Conservation (phyloP, 2,329 filamentous ascomycete species). For the Neophaeococcomyces mojaviensis region DNA sequence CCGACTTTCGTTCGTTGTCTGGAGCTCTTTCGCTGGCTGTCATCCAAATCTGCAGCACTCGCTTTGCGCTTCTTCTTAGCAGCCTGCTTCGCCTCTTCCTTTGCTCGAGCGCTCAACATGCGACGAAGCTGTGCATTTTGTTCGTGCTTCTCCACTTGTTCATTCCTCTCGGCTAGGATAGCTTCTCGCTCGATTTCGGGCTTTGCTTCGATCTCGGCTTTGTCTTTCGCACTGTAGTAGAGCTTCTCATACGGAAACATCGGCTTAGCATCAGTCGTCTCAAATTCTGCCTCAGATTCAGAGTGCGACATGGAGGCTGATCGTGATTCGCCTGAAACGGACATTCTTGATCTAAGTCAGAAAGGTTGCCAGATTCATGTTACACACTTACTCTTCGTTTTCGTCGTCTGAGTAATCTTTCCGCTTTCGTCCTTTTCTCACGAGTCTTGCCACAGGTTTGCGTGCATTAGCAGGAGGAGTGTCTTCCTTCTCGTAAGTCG, state of each 20-base stretch:
- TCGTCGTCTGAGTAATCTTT: constrained; percentile 63
- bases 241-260: constrained; percentile 81
- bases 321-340: constrained; percentile 62
- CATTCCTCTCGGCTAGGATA: constrained; percentile 77
- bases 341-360: constrained; percentile 49
- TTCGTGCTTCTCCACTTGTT: constrained; percentile 71
- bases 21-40: constrained; percentile 65
- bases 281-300: constrained; percentile 64
- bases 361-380: neutral
- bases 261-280: constrained; percentile 43
- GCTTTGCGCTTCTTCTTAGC: constrained; percentile 65
- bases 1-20: constrained; percentile 62
- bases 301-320: constrained; percentile 89
- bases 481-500: constrained; percentile 34
- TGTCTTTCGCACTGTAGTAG: constrained; percentile 66
- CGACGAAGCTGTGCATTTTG: constrained; percentile 77
- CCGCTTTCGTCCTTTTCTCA: constrained; percentile 37
- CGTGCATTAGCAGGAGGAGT: constrained; percentile 38
- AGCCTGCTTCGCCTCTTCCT: constrained; percentile 47
- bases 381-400: constrained; percentile 65
- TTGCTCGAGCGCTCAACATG: constrained; percentile 61
- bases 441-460: constrained; percentile 37
- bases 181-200: constrained; percentile 87
- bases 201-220: constrained; percentile 71
- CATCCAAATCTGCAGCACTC: constrained; percentile 68